Evolutionary conservation across 495 filamentous ascomycete genomes (phyloP).

Genomic region (Aspergillus conjunctus): DNA sequence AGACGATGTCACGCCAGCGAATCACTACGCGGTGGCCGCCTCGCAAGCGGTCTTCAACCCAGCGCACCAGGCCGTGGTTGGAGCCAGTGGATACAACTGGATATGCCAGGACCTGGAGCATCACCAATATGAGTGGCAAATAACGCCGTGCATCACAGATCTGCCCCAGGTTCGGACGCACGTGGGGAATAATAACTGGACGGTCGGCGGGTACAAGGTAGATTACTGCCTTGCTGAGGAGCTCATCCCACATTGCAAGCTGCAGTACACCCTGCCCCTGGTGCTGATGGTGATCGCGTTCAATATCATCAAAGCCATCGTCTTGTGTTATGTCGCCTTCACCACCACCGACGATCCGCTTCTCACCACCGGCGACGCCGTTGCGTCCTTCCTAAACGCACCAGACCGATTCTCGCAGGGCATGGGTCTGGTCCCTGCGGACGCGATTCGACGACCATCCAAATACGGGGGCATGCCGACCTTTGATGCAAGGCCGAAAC

Average conservation of each 20-base stretch:
- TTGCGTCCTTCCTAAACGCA: constrained; percentile 16
- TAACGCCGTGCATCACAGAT: not conserved
- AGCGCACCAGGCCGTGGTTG: too few species aligned
- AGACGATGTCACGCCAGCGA: not conserved
- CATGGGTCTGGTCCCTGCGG: constrained; percentile 9
- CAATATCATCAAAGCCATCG: constrained; percentile 12
- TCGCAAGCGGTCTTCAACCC: too few species aligned
- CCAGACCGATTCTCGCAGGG: constrained; percentile 17
- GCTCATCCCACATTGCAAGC: constrained; percentile 11
- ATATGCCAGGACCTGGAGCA: not conserved
- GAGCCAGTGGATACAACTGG: too few species aligned
- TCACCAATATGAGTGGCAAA: not conserved
- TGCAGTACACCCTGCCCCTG: constrained; percentile 15
- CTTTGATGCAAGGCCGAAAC: too few species aligned
- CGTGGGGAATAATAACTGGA: not conserved
- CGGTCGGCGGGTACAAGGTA: constrained; percentile 1
- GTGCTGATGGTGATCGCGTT: constrained; percentile 6
- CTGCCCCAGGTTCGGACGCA: not conserved
- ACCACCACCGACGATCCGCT: constrained; percentile 4
- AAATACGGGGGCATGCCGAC: too few species aligned
- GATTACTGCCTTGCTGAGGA: constrained; percentile 10
- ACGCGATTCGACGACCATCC: not conserved
- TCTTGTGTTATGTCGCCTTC: constrained; percentile 5
- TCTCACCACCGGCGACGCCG: constrained; percentile 20
- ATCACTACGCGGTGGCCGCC: not conserved